phyloP scores from a whole-genome alignment of 176 grass and related monocot genomes.

The Bothriochloa decipiens region DNA sequence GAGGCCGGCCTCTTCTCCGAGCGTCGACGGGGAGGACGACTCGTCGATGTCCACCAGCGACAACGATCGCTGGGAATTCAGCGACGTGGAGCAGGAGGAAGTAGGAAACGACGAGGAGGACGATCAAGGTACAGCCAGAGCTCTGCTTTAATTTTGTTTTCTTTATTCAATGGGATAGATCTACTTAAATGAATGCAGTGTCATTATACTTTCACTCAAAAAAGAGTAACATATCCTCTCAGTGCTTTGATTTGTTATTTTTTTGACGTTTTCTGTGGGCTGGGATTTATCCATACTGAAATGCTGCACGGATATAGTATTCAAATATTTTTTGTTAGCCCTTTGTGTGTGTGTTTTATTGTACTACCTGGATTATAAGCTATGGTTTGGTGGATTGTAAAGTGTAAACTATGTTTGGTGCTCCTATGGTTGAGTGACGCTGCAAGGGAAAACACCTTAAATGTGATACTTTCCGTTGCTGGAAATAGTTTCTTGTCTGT shows the following conservation, averaged over 20 bases:
- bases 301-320: neutral
- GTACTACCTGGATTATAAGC: neutral
- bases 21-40: neutral
- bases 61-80: neutral
- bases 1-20: conserved; percentile 6
- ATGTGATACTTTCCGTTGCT: neutral
- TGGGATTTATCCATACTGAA: neutral
- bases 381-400: neutral
- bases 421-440: neutral
- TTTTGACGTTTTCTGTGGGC: neutral
- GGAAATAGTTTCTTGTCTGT: neutral
- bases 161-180: neutral
- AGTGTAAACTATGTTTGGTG: neutral
- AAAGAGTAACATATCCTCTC: neutral
- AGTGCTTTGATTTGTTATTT: neutral
- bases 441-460: neutral
- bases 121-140: conserved; percentile 4
- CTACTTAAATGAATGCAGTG: neutral
- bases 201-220: neutral
- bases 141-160: neutral
- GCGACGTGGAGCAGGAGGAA: neutral
- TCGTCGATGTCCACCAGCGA: neutral
- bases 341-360: neutral
- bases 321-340: neutral
- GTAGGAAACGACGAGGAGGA: conserved; percentile 3